A percentile compares a stretch with the other conserved stretches of the same genome.
phyloP scores from a whole-genome alignment of 2,329 filamentous ascomycete genomes.

The Phyllosticta paracitricarpa region DNA sequence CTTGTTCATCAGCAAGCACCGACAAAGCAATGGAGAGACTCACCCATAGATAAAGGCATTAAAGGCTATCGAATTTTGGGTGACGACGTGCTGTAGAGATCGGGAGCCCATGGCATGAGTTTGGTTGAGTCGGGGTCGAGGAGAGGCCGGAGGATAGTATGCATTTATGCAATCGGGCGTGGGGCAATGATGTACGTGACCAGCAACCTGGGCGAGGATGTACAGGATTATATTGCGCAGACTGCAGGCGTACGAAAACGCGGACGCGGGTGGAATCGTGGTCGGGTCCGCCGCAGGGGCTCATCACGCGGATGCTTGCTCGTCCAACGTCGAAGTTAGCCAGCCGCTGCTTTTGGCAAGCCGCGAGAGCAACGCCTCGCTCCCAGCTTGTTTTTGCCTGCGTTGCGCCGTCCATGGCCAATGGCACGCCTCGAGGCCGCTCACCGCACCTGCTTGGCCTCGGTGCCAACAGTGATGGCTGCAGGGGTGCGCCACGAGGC shows the following conservation, averaged over 20 bases:
- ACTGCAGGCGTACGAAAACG: neutral
- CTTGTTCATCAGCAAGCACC: neutral
- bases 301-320: neutral
- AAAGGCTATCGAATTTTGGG: constrained; percentile 34
- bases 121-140: neutral
- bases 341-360: neutral
- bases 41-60: constrained; percentile 43
- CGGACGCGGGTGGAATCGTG: neutral
- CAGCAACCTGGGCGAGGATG: neutral
- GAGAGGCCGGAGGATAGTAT: neutral
- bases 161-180: neutral
- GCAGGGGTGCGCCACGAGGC: neutral
- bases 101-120: constrained; percentile 23
- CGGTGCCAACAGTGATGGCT: neutral
- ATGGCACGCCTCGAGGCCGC: neutral
- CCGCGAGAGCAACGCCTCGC: neutral
- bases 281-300: neutral
- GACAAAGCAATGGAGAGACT: neutral
- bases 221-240: neutral
- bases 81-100: constrained; percentile 31
- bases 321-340: neutral
- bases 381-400: neutral
- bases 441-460: neutral
- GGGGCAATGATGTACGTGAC: neutral
- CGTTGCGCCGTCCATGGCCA: neutral